phyloP scores from a whole-genome alignment of 1,284 basidiomycete genomes.

The Laetiporus sulphureus region DNA sequence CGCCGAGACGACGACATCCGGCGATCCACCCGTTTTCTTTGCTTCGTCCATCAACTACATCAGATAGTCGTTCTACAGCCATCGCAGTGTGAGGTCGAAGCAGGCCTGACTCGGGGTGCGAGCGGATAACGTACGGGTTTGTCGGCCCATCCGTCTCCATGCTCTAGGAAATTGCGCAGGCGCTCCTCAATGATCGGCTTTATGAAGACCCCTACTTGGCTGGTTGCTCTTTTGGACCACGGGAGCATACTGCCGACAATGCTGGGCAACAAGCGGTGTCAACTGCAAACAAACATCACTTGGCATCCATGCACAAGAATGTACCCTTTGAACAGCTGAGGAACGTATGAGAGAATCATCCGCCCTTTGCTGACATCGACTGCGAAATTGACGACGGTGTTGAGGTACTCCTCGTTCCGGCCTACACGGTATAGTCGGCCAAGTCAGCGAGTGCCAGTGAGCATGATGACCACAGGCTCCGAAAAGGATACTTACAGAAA shows the following conservation, averaged over 20 bases:
- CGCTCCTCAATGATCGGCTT: slow-evolving; percentile 33
- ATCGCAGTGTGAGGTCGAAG: not conserved
- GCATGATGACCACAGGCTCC: no score
- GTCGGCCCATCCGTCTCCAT: slow-evolving; percentile 32
- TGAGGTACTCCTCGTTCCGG: slow-evolving; percentile 10
- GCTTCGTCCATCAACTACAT: slow-evolving; percentile 39
- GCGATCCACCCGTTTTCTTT: slow-evolving; percentile 24
- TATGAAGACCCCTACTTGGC: slow-evolving; percentile 13
- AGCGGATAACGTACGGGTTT: slow-evolving; percentile 27
- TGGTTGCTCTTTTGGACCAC: not conserved
- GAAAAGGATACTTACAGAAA: slow-evolving; percentile 24
- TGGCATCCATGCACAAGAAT: no score
- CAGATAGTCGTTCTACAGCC: slow-evolving; percentile 28
- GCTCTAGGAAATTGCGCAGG: slow-evolving; percentile 26
- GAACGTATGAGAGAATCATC: slow-evolving; percentile 6
- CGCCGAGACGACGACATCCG: slow-evolving; percentile 25
- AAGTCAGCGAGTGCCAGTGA: not conserved
- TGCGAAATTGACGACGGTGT: slow-evolving; percentile 9
- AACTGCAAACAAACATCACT: no score
- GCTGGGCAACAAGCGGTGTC: not conserved
- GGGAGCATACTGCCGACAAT: not conserved
- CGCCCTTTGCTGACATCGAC: slow-evolving; percentile 7
- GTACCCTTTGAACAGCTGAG: slow-evolving; percentile 10
- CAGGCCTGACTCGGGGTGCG: not conserved
- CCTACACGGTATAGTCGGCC: slow-evolving; percentile 7